Conservation (phyloP, 2,329 filamentous ascomycete species). For the Hypoxylon sp. region DNA sequence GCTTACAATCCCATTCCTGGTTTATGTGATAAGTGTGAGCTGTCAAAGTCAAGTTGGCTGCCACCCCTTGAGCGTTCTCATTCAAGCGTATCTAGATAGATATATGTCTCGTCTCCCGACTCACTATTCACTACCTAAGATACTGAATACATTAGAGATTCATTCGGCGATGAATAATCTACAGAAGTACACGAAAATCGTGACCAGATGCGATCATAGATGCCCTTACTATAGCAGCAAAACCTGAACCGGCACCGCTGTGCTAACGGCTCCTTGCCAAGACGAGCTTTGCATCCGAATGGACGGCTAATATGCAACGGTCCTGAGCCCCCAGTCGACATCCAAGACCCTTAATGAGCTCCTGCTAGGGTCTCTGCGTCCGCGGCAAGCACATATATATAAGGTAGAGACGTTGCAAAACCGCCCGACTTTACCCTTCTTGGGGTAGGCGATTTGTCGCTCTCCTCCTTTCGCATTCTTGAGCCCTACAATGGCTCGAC, state of each 20-base stretch:
- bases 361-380: conserved; percentile 15
- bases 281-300: conserved; percentile 38
- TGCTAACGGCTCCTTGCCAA: conserved; percentile 38
- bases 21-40: conserved; percentile 4
- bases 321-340: conserved; percentile 32
- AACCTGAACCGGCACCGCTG: conserved; percentile 23
- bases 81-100: not conserved
- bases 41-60: conserved; percentile 15
- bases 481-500: conserved; percentile 38
- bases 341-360: conserved; percentile 21
- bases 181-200: conserved; percentile 1
- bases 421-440: conserved; percentile 21
- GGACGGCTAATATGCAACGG: conserved; percentile 43
- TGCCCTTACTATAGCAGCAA: conserved; percentile 22
- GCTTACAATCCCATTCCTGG: not conserved
- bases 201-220: conserved; percentile 6
- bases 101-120: conserved; percentile 1
- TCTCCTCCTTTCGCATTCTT: not conserved
- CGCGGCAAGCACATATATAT: conserved; percentile 21
- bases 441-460: conserved; percentile 8
- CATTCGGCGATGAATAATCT: conserved; percentile 10
- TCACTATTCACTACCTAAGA: conserved; percentile 2
- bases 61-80: not conserved
- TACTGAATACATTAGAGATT: conserved; percentile 1
- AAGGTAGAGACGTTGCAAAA: conserved; percentile 24